phyloP scores from a whole-genome alignment of 805 yeast genomes.

The Yarrowia divulgata region DNA sequence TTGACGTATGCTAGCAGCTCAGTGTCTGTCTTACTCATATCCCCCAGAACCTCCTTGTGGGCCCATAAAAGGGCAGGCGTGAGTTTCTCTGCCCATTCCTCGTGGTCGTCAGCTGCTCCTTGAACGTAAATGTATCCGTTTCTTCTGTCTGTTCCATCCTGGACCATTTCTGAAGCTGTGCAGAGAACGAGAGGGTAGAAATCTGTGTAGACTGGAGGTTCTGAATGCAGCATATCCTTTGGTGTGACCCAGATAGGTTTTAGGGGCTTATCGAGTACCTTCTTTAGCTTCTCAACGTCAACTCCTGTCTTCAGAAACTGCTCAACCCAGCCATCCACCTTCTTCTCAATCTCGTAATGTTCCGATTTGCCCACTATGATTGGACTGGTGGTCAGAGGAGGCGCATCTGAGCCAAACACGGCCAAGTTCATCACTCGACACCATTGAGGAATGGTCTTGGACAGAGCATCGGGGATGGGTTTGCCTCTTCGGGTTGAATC shows the following conservation, averaged over 20 bases:
- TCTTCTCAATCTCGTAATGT: slow-evolving; percentile 56
- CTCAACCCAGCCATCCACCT: slow-evolving; percentile 59
- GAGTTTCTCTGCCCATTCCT: slow-evolving; percentile 73
- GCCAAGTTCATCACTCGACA: slow-evolving; percentile 75
- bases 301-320: slow-evolving; percentile 55
- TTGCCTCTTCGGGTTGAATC: slow-evolving; percentile 91
- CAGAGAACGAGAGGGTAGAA: slow-evolving; percentile 59
- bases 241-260: slow-evolving; percentile 78
- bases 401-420: slow-evolving; percentile 53
- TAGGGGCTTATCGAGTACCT: slow-evolving; percentile 58
- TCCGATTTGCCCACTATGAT: slow-evolving; percentile 66
- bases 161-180: slow-evolving; percentile 68
- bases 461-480: slow-evolving; percentile 81
- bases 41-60: slow-evolving; percentile 49
- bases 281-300: slow-evolving; percentile 51
- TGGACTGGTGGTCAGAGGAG: slow-evolving; percentile 57
- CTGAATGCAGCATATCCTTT: slow-evolving; percentile 52
- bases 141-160: slow-evolving; percentile 61
- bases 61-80: slow-evolving; percentile 67
- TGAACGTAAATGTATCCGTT: slow-evolving; percentile 72
- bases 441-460: slow-evolving; percentile 92
- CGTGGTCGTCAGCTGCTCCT: slow-evolving; percentile 96
- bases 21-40: slow-evolving; percentile 48
- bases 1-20: slow-evolving; percentile 46
- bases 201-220: slow-evolving; percentile 49